Percentiles rank a stretch among this genome's conserved stretches.
phyloP scores from a whole-genome alignment of 768 basidiomycete species.

The Strobilomyces echinocephalus region DNA sequence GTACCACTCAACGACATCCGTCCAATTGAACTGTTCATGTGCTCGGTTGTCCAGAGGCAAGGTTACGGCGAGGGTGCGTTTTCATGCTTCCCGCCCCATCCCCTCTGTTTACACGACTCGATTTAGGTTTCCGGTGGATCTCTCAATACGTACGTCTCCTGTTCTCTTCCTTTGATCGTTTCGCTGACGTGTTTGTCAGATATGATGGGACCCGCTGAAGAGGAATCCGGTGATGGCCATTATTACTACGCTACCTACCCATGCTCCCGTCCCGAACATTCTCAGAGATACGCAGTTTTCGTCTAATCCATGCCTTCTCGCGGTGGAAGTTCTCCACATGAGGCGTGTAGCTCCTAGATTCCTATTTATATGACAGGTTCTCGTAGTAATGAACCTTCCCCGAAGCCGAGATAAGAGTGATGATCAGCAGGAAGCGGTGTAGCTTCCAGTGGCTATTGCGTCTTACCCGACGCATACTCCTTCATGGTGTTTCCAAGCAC shows the following conservation, averaged over 20 bases:
- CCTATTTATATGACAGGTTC: constrained; percentile 13
- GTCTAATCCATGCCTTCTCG: constrained; percentile 16
- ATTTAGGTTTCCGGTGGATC: constrained; percentile 84
- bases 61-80: constrained; percentile 90
- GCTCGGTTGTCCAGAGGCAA: constrained; percentile 97
- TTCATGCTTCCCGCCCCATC: not conserved
- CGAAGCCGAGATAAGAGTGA: not conserved
- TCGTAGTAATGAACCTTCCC: not conserved
- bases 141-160: constrained; percentile 82
- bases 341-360: constrained; percentile 22
- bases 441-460: not conserved
- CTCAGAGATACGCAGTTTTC: constrained; percentile 9
- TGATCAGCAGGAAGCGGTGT: not conserved
- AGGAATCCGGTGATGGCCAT: constrained; percentile 2
- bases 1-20: constrained; percentile 94
- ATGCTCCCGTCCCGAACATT: constrained; percentile 15
- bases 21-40: constrained; percentile 99
- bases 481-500: constrained; percentile 64
- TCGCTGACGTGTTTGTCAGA: constrained; percentile 17
- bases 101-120: constrained; percentile 4
- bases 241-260: constrained; percentile 22
- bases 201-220: constrained; percentile 16
- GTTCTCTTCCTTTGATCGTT: not conserved
- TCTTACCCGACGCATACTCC: constrained; percentile 29
- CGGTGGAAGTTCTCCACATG: constrained; percentile 5